These are phyloP conservation scores for Nakaseomyces uthaithaninus DNA, from an alignment of 1,139 yeast genomes.

Conservation along the genomic window DNA sequence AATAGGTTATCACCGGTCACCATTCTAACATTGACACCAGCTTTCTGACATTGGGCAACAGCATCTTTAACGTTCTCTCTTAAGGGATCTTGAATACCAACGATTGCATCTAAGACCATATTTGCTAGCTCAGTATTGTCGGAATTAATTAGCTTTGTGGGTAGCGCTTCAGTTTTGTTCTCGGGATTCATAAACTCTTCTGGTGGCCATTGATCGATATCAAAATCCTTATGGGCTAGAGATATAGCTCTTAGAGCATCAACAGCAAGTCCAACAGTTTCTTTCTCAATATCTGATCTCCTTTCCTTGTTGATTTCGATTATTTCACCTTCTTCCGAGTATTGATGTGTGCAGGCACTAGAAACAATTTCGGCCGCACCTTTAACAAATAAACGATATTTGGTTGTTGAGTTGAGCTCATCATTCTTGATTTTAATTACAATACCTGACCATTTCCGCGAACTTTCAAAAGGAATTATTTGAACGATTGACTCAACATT, in stretches of 20 bases:
- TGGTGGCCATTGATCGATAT: slow-evolving; percentile 59
- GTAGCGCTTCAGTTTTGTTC: slow-evolving; percentile 38
- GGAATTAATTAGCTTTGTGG: slow-evolving; percentile 39
- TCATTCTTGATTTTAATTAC: slow-evolving; percentile 40
- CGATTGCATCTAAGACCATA: slow-evolving; percentile 56
- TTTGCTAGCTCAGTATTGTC: slow-evolving; percentile 15
- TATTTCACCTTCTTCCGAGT: slow-evolving; percentile 31
- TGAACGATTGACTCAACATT: slow-evolving; percentile 45
- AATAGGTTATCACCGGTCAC: slow-evolving; percentile 91
- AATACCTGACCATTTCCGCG: slow-evolving; percentile 87
- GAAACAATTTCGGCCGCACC: slow-evolving; percentile 93
- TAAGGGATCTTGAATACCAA: slow-evolving; percentile 92
- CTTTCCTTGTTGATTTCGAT: slow-evolving; percentile 25
- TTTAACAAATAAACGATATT: slow-evolving; percentile 62
- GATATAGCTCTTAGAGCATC: slow-evolving; percentile 82
- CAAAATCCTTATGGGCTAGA: slow-evolving; percentile 67
- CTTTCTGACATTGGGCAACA: slow-evolving; percentile 71
- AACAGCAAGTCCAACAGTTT: slow-evolving; percentile 59
- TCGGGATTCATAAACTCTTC: slow-evolving; percentile 33
- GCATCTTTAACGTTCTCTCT: slow-evolving; percentile 88
- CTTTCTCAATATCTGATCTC: slow-evolving; percentile 32
- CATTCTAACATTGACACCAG: slow-evolving; percentile 95
- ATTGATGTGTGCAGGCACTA: slow-evolving; percentile 44
- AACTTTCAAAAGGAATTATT: slow-evolving; percentile 83
- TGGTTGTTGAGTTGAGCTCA: slow-evolving; percentile 22